Evolutionary conservation across 768 basidiomycete species (phyloP).

Genomic region (Xerocomus potaroensis): DNA sequence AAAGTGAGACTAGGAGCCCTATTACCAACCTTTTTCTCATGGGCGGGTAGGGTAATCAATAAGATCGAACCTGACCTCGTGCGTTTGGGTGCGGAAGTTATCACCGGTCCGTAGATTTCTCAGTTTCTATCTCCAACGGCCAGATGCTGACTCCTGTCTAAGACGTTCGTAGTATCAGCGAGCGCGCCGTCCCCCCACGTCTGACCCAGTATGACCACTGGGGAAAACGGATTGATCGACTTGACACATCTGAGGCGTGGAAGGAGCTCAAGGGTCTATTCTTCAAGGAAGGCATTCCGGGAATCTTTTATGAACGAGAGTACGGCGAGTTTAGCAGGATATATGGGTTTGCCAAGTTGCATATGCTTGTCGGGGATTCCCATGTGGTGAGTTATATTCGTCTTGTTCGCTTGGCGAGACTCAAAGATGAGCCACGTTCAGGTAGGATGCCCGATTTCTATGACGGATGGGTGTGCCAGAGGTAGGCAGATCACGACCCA

Average conservation of each 20-base stretch:
- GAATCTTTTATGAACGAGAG: constrained; percentile 63
- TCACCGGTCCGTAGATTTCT: constrained; percentile 40
- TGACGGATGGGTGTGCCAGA: constrained; percentile 77
- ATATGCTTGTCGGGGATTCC: constrained; percentile 59
- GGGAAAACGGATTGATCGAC: constrained; percentile 60
- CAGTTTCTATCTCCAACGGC: background rate
- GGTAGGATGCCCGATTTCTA: constrained; percentile 70
- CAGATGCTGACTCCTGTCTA: background rate
- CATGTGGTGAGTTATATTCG: constrained; percentile 44
- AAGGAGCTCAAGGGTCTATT: constrained; percentile 56
- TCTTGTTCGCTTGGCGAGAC: background rate
- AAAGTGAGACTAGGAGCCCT: constrained; percentile 27
- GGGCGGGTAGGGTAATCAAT: constrained; percentile 34
- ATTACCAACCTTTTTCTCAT: background rate
- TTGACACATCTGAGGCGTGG: constrained; percentile 75
- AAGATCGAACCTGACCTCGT: constrained; percentile 61
- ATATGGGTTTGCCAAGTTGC: constrained; percentile 61
- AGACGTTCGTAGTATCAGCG: constrained; percentile 52
- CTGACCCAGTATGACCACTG: constrained; percentile 73
- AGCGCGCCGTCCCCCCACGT: constrained; percentile 43
- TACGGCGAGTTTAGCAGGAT: constrained; percentile 57
- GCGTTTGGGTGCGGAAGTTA: constrained; percentile 52
- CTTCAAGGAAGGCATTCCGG: constrained; percentile 64
- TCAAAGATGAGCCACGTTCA: constrained; percentile 19
- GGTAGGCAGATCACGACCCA: constrained; percentile 27